phyloP scores from a whole-genome alignment of 306 rosid genomes.

The Gillenia trifoliata region DNA sequence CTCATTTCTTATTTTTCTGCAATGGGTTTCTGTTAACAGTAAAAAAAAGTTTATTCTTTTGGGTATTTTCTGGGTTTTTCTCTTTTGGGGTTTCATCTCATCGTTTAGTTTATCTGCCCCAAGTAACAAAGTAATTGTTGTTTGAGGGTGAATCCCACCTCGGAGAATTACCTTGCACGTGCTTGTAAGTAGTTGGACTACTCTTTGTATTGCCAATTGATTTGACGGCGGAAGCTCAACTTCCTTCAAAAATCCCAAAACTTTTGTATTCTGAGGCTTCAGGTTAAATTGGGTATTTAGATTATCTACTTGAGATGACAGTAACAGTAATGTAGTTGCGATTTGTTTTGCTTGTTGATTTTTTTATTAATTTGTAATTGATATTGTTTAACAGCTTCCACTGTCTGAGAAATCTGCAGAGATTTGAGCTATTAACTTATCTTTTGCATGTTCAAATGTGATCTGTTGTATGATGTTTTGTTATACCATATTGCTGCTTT shows the following conservation, averaged over 20 bases:
- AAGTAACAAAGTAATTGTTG: too few species aligned
- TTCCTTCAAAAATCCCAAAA: too few species aligned
- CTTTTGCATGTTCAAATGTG: neutral
- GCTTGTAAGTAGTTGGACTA: too few species aligned
- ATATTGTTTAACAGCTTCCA: neutral
- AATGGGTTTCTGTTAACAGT: constrained; percentile 1
- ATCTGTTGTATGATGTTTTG: too few species aligned
- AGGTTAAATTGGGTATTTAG: neutral
- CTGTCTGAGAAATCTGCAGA: neutral
- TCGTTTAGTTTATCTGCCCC: neutral
- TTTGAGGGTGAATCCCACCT: too few species aligned
- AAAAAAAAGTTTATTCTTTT: neutral
- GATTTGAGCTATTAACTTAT: neutral
- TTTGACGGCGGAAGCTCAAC: too few species aligned
- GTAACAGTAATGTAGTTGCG: too few species aligned
- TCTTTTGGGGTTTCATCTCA: too few species aligned
- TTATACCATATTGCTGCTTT: too few species aligned
- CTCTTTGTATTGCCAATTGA: too few species aligned
- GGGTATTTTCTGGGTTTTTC: neutral
- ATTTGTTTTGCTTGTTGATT: neutral
- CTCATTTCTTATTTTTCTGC: neutral
- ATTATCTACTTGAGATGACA: neutral
- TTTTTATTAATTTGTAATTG: neutral
- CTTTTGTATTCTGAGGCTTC: too few species aligned
- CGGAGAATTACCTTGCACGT: too few species aligned